phyloP scores from a whole-genome alignment of 2,329 filamentous ascomycete species.

The Knoxdaviesia proteae region DNA sequence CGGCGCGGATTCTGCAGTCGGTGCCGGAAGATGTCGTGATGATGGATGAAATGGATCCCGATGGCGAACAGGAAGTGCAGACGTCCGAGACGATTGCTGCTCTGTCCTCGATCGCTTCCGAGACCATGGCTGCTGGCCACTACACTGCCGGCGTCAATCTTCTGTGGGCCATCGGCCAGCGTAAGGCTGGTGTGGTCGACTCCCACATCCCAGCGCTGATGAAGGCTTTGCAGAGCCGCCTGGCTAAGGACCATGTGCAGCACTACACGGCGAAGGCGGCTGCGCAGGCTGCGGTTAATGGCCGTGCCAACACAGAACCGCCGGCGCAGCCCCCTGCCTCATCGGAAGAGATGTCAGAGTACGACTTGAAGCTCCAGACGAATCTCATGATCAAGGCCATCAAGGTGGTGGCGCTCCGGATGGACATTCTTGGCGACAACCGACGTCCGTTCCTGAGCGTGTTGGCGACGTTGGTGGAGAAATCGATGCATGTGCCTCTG shows the following conservation, averaged over 20 bases:
- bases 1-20: slow-evolving; percentile 71
- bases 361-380: slow-evolving; percentile 76
- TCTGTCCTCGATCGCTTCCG: slow-evolving; percentile 67
- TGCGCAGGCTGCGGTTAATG: slow-evolving; percentile 27
- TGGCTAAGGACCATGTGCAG: slow-evolving; percentile 82
- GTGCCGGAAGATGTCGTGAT: slow-evolving; percentile 54
- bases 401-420: slow-evolving; percentile 74
- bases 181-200: slow-evolving; percentile 73
- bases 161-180: slow-evolving; percentile 73
- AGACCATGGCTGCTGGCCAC: slow-evolving; percentile 61
- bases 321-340: background rate
- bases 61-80: slow-evolving; percentile 61
- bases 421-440: slow-evolving; percentile 82
- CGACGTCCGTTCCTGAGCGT: slow-evolving; percentile 87
- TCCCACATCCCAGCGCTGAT: slow-evolving; percentile 72
- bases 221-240: slow-evolving; percentile 80
- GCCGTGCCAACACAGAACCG: slow-evolving; percentile 5
- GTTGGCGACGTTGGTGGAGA: slow-evolving; percentile 82
- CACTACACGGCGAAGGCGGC: slow-evolving; percentile 41
- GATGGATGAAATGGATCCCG: slow-evolving; percentile 60
- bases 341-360: slow-evolving; percentile 39
- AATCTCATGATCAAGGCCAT: slow-evolving; percentile 88
- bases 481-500: slow-evolving; percentile 67
- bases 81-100: slow-evolving; percentile 76
- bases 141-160: slow-evolving; percentile 83